Evolutionary conservation across 116 monocot genomes (phyloP).

Genomic region (Zostera marina): DNA sequence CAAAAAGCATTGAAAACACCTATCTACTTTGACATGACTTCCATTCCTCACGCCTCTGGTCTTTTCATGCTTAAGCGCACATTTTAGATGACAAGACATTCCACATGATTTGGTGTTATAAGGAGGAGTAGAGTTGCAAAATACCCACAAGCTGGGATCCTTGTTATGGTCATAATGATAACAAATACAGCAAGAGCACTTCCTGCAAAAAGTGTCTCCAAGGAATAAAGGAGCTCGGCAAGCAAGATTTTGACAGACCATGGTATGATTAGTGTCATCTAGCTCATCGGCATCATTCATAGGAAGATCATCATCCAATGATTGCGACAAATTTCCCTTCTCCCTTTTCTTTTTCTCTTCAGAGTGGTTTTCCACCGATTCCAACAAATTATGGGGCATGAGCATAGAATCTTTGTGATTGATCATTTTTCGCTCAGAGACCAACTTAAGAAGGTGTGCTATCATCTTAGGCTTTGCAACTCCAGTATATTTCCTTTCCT

Average conservation of each 20-base stretch:
- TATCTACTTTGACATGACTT: constrained; percentile 18
- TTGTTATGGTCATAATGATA: constrained; percentile 38
- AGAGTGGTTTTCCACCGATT: constrained; percentile 11
- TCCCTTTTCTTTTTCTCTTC: constrained; percentile 28
- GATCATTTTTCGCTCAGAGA: constrained; percentile 26
- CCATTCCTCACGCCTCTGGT: constrained; percentile 24
- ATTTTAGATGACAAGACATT: constrained; percentile 46
- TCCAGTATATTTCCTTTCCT: constrained; percentile 70
- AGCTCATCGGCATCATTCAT: constrained; percentile 9
- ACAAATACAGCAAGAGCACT: constrained; percentile 46
- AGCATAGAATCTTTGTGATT: constrained; percentile 5
- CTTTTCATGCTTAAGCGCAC: constrained; percentile 43
- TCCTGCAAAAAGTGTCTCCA: constrained; percentile 30
- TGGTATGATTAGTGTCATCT: constrained; percentile 3
- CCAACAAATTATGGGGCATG: not conserved
- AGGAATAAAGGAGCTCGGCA: constrained; percentile 17
- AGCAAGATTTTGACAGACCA: constrained; percentile 43
- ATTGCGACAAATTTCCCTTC: constrained; percentile 12
- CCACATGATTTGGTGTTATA: constrained; percentile 30
- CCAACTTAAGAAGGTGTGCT: constrained; percentile 40
- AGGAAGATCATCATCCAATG: not conserved
- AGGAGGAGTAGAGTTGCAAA: constrained; percentile 13
- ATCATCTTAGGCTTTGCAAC: constrained; percentile 68
- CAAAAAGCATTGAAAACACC: constrained; percentile 36
- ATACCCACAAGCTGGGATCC: constrained; percentile 46